Evolutionary conservation across 2,329 filamentous ascomycete genomes (phyloP).

Genomic region (Penicillium sp.): DNA sequence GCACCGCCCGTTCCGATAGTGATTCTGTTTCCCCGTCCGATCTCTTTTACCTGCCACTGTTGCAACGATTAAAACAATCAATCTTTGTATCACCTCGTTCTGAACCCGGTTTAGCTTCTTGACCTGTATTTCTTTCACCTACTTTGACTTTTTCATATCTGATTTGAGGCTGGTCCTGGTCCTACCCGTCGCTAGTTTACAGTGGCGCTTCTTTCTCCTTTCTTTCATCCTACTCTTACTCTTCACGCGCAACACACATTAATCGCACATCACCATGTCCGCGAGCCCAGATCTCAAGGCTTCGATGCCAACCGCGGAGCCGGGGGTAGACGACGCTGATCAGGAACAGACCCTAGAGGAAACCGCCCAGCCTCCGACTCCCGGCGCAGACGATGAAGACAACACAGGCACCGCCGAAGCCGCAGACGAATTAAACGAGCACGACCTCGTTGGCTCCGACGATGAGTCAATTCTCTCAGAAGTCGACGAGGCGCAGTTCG

Average conservation of each 20-base stretch:
- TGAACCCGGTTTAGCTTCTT: neutral
- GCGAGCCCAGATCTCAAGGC: constrained; percentile 41
- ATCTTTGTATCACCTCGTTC: neutral
- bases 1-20: constrained; percentile 12
- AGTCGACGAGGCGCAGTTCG: constrained; percentile 68
- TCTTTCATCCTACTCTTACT: constrained; percentile 3
- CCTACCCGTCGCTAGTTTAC: neutral
- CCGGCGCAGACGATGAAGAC: constrained; percentile 32
- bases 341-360: constrained; percentile 21
- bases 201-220: constrained; percentile 1
- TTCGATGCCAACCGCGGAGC: constrained; percentile 10
- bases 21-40: constrained; percentile 2
- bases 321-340: constrained; percentile 25
- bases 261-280: constrained; percentile 37
- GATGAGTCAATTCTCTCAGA: constrained; percentile 68
- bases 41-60: constrained; percentile 9
- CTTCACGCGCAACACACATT: neutral
- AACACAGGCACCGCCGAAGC: constrained; percentile 31
- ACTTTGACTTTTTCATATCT: neutral
- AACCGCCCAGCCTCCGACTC: constrained; percentile 32
- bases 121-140: neutral
- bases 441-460: constrained; percentile 51
- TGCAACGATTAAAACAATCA: neutral
- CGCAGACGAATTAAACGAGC: constrained; percentile 36
- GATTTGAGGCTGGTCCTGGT: constrained; percentile 11